Conservation (phyloP, 805 yeast species). For the Yarrowia keelungensis region DNA sequence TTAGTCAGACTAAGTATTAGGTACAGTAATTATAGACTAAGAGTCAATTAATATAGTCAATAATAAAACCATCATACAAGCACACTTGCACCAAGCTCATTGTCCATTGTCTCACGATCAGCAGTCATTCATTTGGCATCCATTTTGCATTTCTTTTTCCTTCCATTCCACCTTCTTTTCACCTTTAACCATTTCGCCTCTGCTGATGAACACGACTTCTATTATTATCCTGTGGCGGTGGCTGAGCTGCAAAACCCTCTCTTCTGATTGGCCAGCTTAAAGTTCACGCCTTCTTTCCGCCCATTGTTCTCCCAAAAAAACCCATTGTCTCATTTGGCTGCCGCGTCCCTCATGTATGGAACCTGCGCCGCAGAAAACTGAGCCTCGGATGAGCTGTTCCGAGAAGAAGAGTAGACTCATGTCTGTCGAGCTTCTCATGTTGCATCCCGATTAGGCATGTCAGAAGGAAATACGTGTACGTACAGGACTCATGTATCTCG, state of each 20-base stretch:
- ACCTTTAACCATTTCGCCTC: neutral
- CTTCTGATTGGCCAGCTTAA: neutral
- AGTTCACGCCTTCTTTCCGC: neutral
- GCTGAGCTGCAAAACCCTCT: neutral
- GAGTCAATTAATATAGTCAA: too few species aligned
- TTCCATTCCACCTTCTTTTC: too few species aligned
- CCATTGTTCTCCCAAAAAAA: neutral
- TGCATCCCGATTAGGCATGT: neutral
- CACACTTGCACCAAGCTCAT: too few species aligned
- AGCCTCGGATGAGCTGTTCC: neutral
- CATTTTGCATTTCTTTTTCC: neutral
- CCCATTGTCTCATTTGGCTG: neutral
- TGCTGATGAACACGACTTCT: neutral
- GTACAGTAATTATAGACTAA: too few species aligned
- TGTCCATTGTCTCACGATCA: too few species aligned
- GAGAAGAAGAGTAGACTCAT: neutral
- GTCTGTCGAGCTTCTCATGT: too few species aligned
- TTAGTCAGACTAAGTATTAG: too few species aligned
- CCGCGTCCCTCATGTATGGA: neutral
- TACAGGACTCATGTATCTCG: too few species aligned
- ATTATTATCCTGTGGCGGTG: conserved; percentile 5
- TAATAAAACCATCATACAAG: too few species aligned
- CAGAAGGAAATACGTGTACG: too few species aligned
- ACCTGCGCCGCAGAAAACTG: neutral
- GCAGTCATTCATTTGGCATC: too few species aligned